Conservation (phyloP, 768 basidiomycete species). For the Botryobasidium botryosum region DNA sequence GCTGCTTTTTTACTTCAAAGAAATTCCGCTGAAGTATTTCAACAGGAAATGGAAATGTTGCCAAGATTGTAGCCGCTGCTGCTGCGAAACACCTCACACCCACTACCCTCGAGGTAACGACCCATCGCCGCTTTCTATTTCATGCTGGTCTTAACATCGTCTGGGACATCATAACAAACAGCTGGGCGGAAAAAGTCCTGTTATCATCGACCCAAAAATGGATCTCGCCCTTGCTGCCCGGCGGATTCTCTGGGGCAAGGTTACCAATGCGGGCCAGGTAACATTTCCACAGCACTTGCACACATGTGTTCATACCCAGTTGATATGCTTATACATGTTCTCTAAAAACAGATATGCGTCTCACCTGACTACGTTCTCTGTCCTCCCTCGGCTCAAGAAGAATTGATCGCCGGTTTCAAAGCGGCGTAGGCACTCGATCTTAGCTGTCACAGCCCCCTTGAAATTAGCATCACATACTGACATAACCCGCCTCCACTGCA, state of each 20-base stretch:
- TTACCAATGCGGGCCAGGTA: constrained; percentile 18
- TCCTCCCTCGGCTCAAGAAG: constrained; percentile 27
- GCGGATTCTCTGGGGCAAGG: constrained; percentile 18
- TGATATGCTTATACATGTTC: background rate
- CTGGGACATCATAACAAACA: background rate
- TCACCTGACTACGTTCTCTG: constrained; percentile 29
- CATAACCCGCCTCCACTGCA: constrained; percentile 17
- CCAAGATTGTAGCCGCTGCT: constrained; percentile 31
- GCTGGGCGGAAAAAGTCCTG: constrained; percentile 13
- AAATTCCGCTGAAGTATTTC: constrained; percentile 7
- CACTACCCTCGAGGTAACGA: constrained; percentile 32
- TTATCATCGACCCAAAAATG: constrained; percentile 22
- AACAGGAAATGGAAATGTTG: constrained; percentile 35
- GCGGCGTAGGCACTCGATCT: constrained; percentile 15
- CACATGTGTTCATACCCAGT: background rate
- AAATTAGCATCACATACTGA: constrained; percentile 24
- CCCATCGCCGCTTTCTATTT: background rate
- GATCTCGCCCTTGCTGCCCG: constrained; percentile 15
- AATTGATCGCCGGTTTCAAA: constrained; percentile 30
- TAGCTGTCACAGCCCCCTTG: background rate
- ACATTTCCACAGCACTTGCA: background rate
- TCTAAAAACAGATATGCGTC: constrained; percentile 14
- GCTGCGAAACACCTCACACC: constrained; percentile 40
- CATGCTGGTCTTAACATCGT: background rate
- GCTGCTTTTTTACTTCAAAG: background rate